Conservation (phyloP, 345 rosid genomes). For the Hibiscus tridactylites region DNA sequence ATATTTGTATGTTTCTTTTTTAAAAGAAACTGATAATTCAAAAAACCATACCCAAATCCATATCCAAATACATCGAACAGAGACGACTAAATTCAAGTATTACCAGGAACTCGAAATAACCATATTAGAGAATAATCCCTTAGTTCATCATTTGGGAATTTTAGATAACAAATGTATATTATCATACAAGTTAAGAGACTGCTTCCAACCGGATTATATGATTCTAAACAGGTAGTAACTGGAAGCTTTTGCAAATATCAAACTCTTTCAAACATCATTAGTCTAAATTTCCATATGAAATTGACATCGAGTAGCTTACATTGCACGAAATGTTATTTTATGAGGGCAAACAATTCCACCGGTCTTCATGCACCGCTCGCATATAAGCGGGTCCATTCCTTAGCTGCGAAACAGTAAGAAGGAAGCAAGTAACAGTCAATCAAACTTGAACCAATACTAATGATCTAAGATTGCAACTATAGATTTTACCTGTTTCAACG, state of each 20-base stretch:
- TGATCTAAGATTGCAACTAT: not conserved
- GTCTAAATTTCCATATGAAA: not conserved
- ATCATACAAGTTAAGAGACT: slow-evolving; percentile 24
- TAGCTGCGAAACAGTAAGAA: not conserved
- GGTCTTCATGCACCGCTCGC: not conserved
- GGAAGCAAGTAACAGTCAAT: not conserved
- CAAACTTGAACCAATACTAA: not conserved
- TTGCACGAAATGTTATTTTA: not conserved
- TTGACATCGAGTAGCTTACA: not conserved
- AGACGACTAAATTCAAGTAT: no score
- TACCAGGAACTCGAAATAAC: not conserved
- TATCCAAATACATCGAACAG: no score
- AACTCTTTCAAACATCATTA: not conserved
- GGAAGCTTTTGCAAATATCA: not conserved
- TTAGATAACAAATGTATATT: slow-evolving; percentile 5
- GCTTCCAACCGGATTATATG: slow-evolving; percentile 16
- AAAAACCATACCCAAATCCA: no score
- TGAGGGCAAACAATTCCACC: not conserved
- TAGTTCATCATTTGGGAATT: slow-evolving; percentile 6
- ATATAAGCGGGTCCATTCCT: not conserved
- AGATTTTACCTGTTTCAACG: not conserved
- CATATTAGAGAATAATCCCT: not conserved
- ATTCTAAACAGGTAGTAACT: slow-evolving; percentile 12
- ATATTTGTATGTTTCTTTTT: no score
- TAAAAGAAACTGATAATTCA: no score